Percentiles rank a stretch among this genome's conserved stretches.
These are phyloP conservation scores for Adansonia digitata DNA, from an alignment of 345 rosid genomes.

Conservation along the genomic window DNA sequence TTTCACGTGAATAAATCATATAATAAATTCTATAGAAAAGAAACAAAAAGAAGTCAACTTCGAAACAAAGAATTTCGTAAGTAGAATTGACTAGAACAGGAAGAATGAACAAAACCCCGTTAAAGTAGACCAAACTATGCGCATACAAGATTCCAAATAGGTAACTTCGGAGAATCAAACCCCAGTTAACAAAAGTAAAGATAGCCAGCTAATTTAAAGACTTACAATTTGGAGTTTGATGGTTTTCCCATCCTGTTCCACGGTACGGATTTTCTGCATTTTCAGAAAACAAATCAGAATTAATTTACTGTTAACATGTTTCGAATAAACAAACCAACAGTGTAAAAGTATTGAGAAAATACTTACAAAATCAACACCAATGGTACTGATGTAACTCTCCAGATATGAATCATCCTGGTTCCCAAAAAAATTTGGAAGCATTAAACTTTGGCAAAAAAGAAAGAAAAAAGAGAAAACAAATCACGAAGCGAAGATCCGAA, in stretches of 20 bases:
- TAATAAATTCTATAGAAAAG: not conserved
- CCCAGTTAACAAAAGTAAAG: not conserved
- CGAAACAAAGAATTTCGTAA: not conserved
- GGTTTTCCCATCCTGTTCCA: slow-evolving; percentile 57
- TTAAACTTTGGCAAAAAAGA: not conserved
- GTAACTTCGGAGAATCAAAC: not conserved
- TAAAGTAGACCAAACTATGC: not conserved
- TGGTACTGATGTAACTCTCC: slow-evolving; percentile 74
- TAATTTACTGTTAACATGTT: not conserved
- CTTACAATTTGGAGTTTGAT: slow-evolving; percentile 46
- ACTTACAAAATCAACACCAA: slow-evolving; percentile 73
- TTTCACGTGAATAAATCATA: not conserved
- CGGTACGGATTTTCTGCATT: slow-evolving; percentile 51
- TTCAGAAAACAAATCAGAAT: not conserved
- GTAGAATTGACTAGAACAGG: not conserved
- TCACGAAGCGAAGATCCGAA: not conserved
- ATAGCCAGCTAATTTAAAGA: not conserved
- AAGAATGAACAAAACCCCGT: not conserved
- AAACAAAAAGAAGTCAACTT: not conserved
- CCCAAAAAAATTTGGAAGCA: not conserved
- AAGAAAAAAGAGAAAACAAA: not conserved
- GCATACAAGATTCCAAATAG: not conserved
- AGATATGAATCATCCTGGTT: slow-evolving; percentile 65
- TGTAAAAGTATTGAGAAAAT: not conserved
- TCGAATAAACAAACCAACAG: not conserved